A percentile compares a stretch with the other conserved stretches of the same genome.
phyloP scores from a whole-genome alignment of 2,329 filamentous ascomycete species.

The Trichoderma sp. region DNA sequence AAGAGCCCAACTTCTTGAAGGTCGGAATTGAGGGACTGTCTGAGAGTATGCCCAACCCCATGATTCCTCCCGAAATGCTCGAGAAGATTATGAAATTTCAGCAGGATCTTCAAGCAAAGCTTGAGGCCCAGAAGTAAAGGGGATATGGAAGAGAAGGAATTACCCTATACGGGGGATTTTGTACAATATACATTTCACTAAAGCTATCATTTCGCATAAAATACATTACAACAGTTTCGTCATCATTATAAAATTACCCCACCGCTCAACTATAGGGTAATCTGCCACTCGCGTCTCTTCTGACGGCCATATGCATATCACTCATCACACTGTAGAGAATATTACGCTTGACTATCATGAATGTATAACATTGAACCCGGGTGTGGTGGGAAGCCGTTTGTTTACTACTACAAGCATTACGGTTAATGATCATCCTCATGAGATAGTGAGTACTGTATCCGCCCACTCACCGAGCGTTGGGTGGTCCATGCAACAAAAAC shows the following conservation, averaged over 20 bases:
- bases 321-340: not conserved
- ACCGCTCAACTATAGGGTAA: not conserved
- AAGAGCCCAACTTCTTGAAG: constrained; percentile 18
- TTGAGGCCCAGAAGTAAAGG: not conserved
- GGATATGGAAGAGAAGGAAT: not conserved
- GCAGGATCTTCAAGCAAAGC: not conserved
- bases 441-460: not conserved
- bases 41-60: not conserved
- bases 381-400: not conserved
- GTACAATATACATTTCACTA: not conserved
- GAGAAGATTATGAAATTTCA: not conserved
- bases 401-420: not conserved
- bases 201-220: not conserved
- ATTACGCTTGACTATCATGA: not conserved
- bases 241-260: not conserved
- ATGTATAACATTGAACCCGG: not conserved
- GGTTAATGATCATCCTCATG: not conserved
- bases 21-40: constrained; percentile 18
- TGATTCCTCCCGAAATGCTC: not conserved
- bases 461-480: not conserved
- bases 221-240: not conserved
- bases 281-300: not conserved
- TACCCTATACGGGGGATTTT: not conserved
- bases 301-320: not conserved
- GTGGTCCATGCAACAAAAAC: not conserved